Evolutionary conservation across 768 basidiomycete genomes (phyloP).

Genomic region (Gloeopeniophorella convolvens): DNA sequence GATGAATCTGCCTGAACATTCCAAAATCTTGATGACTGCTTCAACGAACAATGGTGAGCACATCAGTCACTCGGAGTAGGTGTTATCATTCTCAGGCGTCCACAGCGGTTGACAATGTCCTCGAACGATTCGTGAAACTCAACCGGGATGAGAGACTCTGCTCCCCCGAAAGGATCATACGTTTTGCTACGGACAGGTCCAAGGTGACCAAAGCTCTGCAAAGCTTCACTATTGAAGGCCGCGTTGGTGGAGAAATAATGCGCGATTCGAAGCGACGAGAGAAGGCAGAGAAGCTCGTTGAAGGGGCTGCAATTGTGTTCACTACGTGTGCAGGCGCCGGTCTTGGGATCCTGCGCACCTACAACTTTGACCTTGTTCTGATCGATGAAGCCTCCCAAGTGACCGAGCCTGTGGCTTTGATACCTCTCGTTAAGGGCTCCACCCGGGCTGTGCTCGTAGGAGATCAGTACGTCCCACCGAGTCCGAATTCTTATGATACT

Average conservation of each 20-base stretch:
- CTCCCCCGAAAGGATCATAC: conserved; percentile 50
- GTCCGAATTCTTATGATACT: background rate
- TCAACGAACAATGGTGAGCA: conserved; percentile 59
- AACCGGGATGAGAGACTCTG: conserved; percentile 42
- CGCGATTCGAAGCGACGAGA: conserved; percentile 52
- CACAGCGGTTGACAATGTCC: conserved; percentile 64
- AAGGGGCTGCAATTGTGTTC: conserved; percentile 51
- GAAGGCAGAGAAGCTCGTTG: conserved; percentile 52
- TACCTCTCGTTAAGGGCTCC: conserved; percentile 62
- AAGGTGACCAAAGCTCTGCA: conserved; percentile 53
- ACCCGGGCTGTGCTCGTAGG: conserved; percentile 55
- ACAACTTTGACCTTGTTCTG: conserved; percentile 52
- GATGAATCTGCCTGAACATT: conserved; percentile 26
- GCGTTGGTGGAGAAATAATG: conserved; percentile 56
- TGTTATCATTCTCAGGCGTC: background rate
- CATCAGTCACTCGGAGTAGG: background rate
- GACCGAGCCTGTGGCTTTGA: conserved; percentile 58
- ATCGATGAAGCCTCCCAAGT: conserved; percentile 71
- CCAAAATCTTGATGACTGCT: conserved; percentile 61
- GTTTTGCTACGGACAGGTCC: conserved; percentile 59
- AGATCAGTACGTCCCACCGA: conserved; percentile 51
- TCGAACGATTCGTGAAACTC: conserved; percentile 51
- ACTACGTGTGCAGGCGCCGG: conserved; percentile 65
- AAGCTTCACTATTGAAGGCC: conserved; percentile 55
- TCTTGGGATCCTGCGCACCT: conserved; percentile 47